phyloP scores from a whole-genome alignment of 441 rosid species.

The Aquilaria agallochum region DNA sequence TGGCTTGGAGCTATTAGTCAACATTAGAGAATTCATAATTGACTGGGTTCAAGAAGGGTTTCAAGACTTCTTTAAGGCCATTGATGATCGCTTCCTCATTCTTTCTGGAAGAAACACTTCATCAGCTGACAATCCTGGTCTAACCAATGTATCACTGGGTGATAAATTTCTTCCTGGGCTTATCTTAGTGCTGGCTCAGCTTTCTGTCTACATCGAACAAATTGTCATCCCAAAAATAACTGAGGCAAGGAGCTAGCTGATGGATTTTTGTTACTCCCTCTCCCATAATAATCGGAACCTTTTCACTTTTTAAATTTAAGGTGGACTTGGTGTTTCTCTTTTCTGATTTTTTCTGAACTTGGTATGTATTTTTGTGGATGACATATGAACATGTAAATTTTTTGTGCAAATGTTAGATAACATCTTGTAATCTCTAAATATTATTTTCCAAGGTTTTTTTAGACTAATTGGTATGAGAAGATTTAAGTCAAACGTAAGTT shows the following conservation, averaged over 20 bases:
- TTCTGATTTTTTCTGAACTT: constrained; percentile 15
- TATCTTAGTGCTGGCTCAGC: constrained; percentile 85
- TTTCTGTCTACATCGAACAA: constrained; percentile 86
- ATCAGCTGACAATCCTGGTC: constrained; percentile 39
- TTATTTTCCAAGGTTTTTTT: too few species aligned
- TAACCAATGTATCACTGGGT: constrained; percentile 38
- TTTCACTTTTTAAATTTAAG: constrained; percentile 3
- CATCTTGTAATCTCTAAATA: too few species aligned
- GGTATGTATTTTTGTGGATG: constrained; percentile 15
- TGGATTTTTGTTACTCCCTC: constrained; percentile 8
- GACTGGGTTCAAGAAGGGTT: constrained; percentile 96
- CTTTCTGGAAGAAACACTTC: constrained; percentile 74
- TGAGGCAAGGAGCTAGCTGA: constrained; percentile 54
- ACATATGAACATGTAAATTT: background rate
- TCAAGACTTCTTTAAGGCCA: constrained; percentile 78
- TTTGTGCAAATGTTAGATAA: background rate
- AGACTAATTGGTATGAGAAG: too few species aligned
- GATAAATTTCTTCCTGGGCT: constrained; percentile 69
- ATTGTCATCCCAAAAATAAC: constrained; percentile 80
- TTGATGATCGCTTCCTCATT: constrained; percentile 54
- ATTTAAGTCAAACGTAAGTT: too few species aligned
- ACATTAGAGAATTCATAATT: constrained; percentile 57
- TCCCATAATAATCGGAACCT: background rate
- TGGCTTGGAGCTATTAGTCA: constrained; percentile 48
- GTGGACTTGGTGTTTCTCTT: constrained; percentile 1